Base-by-base conservation (phyloP, 1,139 yeast genomes). In the Taphrina communis region DNA sequence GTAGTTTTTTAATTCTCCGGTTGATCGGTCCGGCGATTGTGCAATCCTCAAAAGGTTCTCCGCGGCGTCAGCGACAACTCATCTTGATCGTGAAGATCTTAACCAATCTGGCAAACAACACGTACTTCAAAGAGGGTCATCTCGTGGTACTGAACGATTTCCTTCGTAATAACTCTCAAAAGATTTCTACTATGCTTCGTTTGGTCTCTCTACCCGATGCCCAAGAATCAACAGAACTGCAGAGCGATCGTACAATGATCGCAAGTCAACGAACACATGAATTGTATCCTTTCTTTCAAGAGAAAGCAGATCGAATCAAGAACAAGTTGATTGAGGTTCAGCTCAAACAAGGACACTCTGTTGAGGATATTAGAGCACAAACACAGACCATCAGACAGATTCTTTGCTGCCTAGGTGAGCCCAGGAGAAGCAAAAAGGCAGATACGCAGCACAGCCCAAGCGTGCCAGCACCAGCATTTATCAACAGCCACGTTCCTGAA, bases 21-120 rank as follows among this genome's bases (percentile, higher is more conserved):
- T 31, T 55, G 46, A 39, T 63, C 38, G 59, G 61, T 8, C 67
- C 67, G 3, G 61, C 67, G 11, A 55, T 63, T 14, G 56, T 63
- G 17, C 39, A 31, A 14, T 25, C 62, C 25, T 14, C 62, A 39
- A 21, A 14, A n/a, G 39, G 53, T n/a, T 44, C 53, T 6, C 46
- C 61, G 6, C 38, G 53, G n/a, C 44, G 55, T 6, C 59, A 55
- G 39, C 60, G 67, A n/a, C 59, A 63, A 48, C 39, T 63, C n/a
- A 51, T 63, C 17, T 8, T 55, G 48, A 36, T 63, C 21, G 59
- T 48, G 44, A 63, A 63, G 39, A 38, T 63, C 21, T 31, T 63
- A 31, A 56, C 59, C n/a, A 63, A 63, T 5, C 56, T 63, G 39
- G 67, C 67, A 25, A 63, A 55, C 51, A 55, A 63, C 11, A 57